Evolutionary conservation across 306 rosid species (phyloP), one percentile per base, ranked within the genome.

Genomic region (Cajanus cajan): DNA sequence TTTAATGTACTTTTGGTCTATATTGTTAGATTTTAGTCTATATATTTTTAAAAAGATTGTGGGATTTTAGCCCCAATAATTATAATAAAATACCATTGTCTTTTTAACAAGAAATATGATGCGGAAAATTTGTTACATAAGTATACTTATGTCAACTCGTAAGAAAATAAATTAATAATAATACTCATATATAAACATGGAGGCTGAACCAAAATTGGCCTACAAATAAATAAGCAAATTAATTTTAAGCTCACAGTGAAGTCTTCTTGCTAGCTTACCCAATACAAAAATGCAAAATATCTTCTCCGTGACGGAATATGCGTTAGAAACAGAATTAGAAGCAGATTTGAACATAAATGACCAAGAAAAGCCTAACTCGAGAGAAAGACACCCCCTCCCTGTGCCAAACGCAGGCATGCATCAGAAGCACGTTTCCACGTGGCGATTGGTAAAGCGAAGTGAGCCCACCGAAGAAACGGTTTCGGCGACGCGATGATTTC

Each of bases 401-500:
- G 51, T 18, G 13, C 62, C 62, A 18, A 50, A 51, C 12, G 58
- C 25, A 18, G 12, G 54, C 48, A 78, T 78, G 54, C 48, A 78
- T 78, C 19, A 18, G 48, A 45, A 72, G 43, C 74, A 25, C 74
- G 67, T 48, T 39, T 52, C 41, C 81, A 68, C 67, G 39, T 45
- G 44, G 44, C 65, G 36, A 4, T 58, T 1, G 39, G 39, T 12
- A 58, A 44, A 45, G 40, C 1, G 2, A 18, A 79, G 16, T 34
- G 31, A 21, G 2, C 16, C 47, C 24, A 15, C 33, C 13, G 10
- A 47, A 55, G 19, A 73, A 71, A 51, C 78, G 21, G 71, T 71
- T 81, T 74, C 76, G n/a, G 71, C 41, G 62, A 81, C 72, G 64
- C 86, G 89, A 82, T 82, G 77, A 79, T 71, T 69, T 68, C 89